Base-by-base conservation (phyloP, 2,329 filamentous ascomycete genomes). In the Colletotrichum viniferum region DNA sequence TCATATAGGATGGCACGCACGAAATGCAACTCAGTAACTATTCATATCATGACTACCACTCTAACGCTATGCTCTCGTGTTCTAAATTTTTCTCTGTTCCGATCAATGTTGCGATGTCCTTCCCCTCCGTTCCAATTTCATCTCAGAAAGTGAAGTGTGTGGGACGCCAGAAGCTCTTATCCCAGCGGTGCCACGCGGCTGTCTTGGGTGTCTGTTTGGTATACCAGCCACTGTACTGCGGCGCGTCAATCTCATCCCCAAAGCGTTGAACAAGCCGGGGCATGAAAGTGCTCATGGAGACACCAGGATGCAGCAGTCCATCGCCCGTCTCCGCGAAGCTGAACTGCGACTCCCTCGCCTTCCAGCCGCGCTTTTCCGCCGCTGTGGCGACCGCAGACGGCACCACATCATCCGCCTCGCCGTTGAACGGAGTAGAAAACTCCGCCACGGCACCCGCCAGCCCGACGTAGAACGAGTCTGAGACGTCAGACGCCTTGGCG, bases 381-480 rank as follows among this genome's bases (percentile, higher is more conserved):
- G 74, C 78, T 68, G 30, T 30, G 3, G 58, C 48, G 34, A 63
- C 60, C 7, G 58, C 69, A 12, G 30, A 32, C 13, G 64, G 60
- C 24, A 60, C 61, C 21, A 21, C 56, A 55, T 62, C 64, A 9
- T 71, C 48, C 21, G 73, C 34, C 21, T 73, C 62, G 38, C 26
- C 48, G 9, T 34, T 58, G n/a, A 24, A 28, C 7, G 62, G 66
- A 3, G 73, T 73, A 14, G 67, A 38, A n/a, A 87, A 83, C 77
- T 91, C 88, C 8, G 87, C 81, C 3, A 91, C 81, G 7, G 84
- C 84, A 12, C 87, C 88, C 6, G 86, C 85, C 13, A 90, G 81
- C 4, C 89, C 89, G 14, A 87, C 84, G 80, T 89, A 90, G 58
- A 91, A 84, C 9, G 85, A 86, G 5, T 86, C 84, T 1, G 88